These are phyloP conservation scores for Nannochloropsis oceanica DNA, from an alignment of 108 stramenopile species.

Conservation along the genomic window DNA sequence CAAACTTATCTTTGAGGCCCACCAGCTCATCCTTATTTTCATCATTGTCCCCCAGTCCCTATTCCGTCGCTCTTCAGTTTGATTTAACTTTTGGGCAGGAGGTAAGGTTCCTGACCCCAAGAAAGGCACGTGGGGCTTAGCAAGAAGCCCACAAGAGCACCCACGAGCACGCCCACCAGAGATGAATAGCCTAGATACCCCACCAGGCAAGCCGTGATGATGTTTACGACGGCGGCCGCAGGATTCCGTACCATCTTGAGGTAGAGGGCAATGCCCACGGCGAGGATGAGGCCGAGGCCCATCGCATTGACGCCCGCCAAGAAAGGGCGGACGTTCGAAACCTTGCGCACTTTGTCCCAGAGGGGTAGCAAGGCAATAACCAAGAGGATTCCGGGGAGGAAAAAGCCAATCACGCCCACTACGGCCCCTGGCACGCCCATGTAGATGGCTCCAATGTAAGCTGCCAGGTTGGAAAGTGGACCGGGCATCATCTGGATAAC, in stretches of 20 bases:
- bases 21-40: too few species aligned
- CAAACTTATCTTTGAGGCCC: too few species aligned
- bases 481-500: conserved; percentile 60
- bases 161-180: background rate
- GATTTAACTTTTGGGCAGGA: background rate
- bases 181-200: background rate
- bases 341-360: conserved; percentile 65
- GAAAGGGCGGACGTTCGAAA: conserved; percentile 51
- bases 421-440: conserved; percentile 63
- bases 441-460: conserved; percentile 73
- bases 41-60: too few species aligned
- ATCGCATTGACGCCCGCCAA: conserved; percentile 64
- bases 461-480: conserved; percentile 71
- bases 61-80: too few species aligned
- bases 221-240: background rate
- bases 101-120: background rate
- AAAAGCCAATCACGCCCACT: conserved; percentile 60
- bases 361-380: conserved; percentile 79
- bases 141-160: background rate
- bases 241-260: background rate
- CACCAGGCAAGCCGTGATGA: background rate
- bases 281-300: conserved; percentile 66
- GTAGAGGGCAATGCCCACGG: conserved; percentile 66
- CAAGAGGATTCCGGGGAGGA: conserved; percentile 74
- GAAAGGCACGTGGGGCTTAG: background rate